phyloP scores from a whole-genome alignment of 2,329 filamentous ascomycete genomes.

The Thielaviopsis punctulata region DNA sequence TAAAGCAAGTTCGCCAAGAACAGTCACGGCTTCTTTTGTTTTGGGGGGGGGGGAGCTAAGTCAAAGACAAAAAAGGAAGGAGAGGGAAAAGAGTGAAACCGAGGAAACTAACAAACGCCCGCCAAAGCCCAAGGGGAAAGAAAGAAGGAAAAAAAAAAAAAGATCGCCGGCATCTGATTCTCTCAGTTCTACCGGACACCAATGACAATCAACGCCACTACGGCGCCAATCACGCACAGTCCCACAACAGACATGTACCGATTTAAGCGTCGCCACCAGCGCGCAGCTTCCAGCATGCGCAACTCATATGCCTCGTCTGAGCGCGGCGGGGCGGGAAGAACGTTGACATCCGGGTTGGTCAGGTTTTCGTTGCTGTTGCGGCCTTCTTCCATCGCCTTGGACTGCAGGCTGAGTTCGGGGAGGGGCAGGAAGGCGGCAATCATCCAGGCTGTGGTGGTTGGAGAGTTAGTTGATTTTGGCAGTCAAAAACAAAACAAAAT shows the following conservation, averaged over 20 bases:
- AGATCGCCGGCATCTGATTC: slow-evolving; percentile 11
- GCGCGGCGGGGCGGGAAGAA: slow-evolving; percentile 2
- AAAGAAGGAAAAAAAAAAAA: background rate
- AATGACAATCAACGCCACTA: slow-evolving; percentile 33
- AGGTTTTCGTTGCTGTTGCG: slow-evolving; percentile 7
- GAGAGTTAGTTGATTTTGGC: background rate
- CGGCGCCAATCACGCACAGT: slow-evolving; percentile 33
- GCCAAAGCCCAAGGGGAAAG: background rate
- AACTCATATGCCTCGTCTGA: slow-evolving; percentile 4
- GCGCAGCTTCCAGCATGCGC: slow-evolving; percentile 26
- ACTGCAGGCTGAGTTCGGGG: slow-evolving; percentile 37
- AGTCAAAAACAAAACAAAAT: slow-evolving; percentile 11
- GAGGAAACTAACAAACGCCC: no score
- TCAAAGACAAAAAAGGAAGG: background rate
- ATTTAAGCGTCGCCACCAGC: slow-evolving; percentile 44
- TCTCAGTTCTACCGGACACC: slow-evolving; percentile 25
- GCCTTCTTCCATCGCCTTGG: slow-evolving; percentile 33
- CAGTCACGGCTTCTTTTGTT: background rate
- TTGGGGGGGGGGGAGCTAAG: slow-evolving; percentile 2
- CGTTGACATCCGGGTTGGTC: background rate
- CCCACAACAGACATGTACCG: slow-evolving; percentile 40
- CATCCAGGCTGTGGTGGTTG: slow-evolving; percentile 48
- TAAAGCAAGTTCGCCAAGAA: slow-evolving; percentile 1
- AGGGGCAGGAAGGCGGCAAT: slow-evolving; percentile 59
- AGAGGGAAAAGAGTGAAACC: background rate